A percentile compares a stretch with the other conserved stretches of the same genome.
Conservation (phyloP, 257 asterid genomes). For the Rubia yunnanensis region DNA sequence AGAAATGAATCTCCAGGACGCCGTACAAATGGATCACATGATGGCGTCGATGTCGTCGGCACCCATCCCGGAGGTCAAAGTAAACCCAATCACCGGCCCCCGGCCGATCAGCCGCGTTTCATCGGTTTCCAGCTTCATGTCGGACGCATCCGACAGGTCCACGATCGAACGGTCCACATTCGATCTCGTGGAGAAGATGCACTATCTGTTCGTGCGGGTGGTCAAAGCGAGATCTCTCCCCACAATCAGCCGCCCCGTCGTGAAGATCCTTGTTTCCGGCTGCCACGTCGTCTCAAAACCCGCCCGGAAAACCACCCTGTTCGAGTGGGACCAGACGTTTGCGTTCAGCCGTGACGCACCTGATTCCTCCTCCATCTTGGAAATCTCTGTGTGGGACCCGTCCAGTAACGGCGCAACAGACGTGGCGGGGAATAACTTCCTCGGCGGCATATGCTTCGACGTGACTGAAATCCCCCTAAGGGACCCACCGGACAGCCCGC, state of each 20-base stretch:
- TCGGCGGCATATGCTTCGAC: conserved; percentile 88
- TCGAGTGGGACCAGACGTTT: conserved; percentile 84
- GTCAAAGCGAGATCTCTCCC: conserved; percentile 77
- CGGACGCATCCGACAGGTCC: conserved; percentile 54
- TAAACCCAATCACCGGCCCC: conserved; percentile 37
- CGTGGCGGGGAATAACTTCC: conserved; percentile 48
- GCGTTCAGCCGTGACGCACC: conserved; percentile 58
- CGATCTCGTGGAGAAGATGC: conserved; percentile 88
- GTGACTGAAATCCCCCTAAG: conserved; percentile 73
- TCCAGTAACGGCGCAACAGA: no score
- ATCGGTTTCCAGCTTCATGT: conserved; percentile 61
- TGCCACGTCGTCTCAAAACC: conserved; percentile 59
- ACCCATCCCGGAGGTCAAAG: conserved; percentile 31
- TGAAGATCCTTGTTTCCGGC: conserved; percentile 59
- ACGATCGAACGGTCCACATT: conserved; percentile 60
- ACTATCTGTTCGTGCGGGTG: conserved; percentile 63
- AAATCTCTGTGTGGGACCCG: conserved; percentile 80
- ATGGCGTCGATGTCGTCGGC: conserved; percentile 45
- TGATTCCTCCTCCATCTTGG: conserved; percentile 59
- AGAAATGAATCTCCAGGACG: conserved; percentile 18
- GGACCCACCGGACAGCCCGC: conserved; percentile 84
- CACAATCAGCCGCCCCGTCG: conserved; percentile 59
- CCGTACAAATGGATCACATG: conserved; percentile 24
- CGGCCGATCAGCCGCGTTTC: conserved; percentile 63
- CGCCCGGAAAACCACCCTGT: conserved; percentile 47